These are phyloP conservation scores for Ascocoryne sarcoides DNA, from an alignment of 2,329 filamentous ascomycete genomes.

Conservation along the genomic window DNA sequence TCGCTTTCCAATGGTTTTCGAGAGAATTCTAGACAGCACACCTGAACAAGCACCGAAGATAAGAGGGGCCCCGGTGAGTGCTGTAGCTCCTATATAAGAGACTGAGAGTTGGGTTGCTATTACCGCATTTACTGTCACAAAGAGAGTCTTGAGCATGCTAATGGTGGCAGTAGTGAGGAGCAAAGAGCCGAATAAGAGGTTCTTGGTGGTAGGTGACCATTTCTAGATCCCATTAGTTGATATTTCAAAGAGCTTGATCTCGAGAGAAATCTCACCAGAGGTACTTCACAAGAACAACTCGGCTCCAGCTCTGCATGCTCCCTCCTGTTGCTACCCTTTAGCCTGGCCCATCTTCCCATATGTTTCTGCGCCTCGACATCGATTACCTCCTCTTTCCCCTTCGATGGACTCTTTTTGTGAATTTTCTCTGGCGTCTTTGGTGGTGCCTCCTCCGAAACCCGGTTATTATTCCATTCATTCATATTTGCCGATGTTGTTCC, in stretches of 20 bases:
- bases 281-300: not conserved
- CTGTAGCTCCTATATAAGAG: constrained; percentile 40
- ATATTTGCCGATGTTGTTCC: no score
- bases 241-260: not conserved
- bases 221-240: constrained; percentile 34
- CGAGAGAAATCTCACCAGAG: not conserved
- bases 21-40: constrained; percentile 33
- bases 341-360: not conserved
- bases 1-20: constrained; percentile 43
- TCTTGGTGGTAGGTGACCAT: constrained; percentile 47
- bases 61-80: constrained; percentile 44
- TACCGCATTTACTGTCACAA: constrained; percentile 39
- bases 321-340: not conserved
- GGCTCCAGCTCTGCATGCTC: not conserved
- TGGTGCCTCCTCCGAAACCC: not conserved
- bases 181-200: constrained; percentile 40
- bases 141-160: constrained; percentile 45
- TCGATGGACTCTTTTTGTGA: not conserved
- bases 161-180: constrained; percentile 39
- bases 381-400: not conserved
- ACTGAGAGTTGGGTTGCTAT: constrained; percentile 36
- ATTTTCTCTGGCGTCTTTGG: not conserved
- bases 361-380: not conserved
- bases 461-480: not conserved
- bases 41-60: constrained; percentile 41